These are phyloP conservation scores for Scheffersomyces insectosa DNA, from an alignment of 1,139 yeast species.

Conservation along the genomic window DNA sequence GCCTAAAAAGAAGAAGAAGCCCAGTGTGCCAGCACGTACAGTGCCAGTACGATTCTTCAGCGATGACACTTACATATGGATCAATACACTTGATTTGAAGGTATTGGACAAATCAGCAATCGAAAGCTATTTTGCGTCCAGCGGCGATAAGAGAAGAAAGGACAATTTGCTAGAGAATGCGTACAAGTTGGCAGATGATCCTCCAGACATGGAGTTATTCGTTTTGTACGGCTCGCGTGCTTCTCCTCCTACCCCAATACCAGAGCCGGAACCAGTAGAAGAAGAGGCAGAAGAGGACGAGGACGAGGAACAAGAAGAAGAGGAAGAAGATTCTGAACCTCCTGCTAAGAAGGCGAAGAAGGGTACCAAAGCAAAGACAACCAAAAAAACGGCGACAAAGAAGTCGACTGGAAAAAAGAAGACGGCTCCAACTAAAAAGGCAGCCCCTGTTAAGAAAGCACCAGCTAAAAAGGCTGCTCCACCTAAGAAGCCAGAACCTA, in stretches of 20 bases:
- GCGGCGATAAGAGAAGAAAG: slow-evolving; percentile 29
- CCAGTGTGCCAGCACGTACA: slow-evolving; percentile 17
- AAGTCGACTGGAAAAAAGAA: slow-evolving; percentile 3
- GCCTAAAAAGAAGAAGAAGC: slow-evolving; percentile 18
- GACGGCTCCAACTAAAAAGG: slow-evolving; percentile 1
- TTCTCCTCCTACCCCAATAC: slow-evolving; percentile 20
- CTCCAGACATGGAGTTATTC: slow-evolving; percentile 46
- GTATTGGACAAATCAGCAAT: slow-evolving; percentile 27
- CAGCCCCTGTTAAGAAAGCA: slow-evolving; percentile 4
- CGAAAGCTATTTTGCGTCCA: slow-evolving; percentile 23
- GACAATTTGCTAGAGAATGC: slow-evolving; percentile 41
- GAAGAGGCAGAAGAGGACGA: slow-evolving; percentile 10
- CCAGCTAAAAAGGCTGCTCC: slow-evolving; percentile 3
- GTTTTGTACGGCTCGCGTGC: slow-evolving; percentile 45
- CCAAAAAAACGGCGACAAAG: slow-evolving; percentile 4
- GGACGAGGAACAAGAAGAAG: slow-evolving; percentile 10
- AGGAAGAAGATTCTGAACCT: slow-evolving; percentile 11
- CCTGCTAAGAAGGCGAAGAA: slow-evolving; percentile 16
- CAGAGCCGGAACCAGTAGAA: slow-evolving; percentile 13
- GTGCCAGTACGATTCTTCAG: slow-evolving; percentile 61
- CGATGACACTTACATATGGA: slow-evolving; percentile 71
- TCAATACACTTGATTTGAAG: slow-evolving; percentile 45
- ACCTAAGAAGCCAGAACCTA: background rate
- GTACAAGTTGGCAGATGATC: slow-evolving; percentile 39
- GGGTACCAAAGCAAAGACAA: slow-evolving; percentile 11